Conservation (phyloP, 164 flowering plant species). For the Liriodendron chinense region DNA sequence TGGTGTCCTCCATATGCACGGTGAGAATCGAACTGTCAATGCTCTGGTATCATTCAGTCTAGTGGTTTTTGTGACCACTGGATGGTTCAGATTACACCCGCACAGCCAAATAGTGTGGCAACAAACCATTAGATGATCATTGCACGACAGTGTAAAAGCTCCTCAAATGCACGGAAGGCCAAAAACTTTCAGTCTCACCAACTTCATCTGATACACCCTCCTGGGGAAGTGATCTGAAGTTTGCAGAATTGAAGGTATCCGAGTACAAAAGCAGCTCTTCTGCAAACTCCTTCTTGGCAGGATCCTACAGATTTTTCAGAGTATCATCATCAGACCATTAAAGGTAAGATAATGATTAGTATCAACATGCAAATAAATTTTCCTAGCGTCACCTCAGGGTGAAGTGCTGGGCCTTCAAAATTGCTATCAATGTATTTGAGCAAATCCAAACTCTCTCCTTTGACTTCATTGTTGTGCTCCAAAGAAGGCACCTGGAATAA, state of each 20-base stretch:
- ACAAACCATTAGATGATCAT: background rate
- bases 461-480: slow-evolving; percentile 77
- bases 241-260: slow-evolving; percentile 39
- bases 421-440: slow-evolving; percentile 65
- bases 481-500: slow-evolving; percentile 66
- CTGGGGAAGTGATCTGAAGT: slow-evolving; percentile 31
- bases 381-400: slow-evolving; percentile 57
- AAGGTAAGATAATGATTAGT: background rate
- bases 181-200: slow-evolving; percentile 34
- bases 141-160: background rate
- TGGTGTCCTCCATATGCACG: background rate
- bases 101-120: background rate
- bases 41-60: too few relatives aligned
- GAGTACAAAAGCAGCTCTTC: slow-evolving; percentile 66
- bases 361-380: background rate
- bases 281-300: slow-evolving; percentile 64
- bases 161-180: slow-evolving; percentile 2
- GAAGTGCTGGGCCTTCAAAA: slow-evolving; percentile 78
- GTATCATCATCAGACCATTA: background rate
- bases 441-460: slow-evolving; percentile 84
- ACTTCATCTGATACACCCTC: slow-evolving; percentile 40
- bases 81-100: too few relatives aligned
- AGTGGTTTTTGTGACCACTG: too few relatives aligned
- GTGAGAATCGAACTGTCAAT: background rate
- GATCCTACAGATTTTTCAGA: slow-evolving; percentile 41